Percentiles rank a stretch among this genome's conserved stretches.
phyloP scores from a whole-genome alignment of 345 rosid species.

The Anacardium occidentale region DNA sequence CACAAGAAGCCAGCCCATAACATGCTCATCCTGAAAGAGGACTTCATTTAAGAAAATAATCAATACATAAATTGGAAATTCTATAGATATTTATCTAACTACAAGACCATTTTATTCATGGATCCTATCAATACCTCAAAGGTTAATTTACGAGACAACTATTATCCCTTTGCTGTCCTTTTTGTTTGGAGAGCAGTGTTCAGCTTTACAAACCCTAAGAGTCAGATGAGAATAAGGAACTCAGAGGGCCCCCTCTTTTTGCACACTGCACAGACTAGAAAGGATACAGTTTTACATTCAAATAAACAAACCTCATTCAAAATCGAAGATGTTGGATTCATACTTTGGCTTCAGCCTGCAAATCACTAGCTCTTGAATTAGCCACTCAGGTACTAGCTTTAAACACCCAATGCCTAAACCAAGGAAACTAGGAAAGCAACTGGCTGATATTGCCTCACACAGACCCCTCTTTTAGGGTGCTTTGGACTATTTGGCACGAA shows the following conservation, averaged over 20 bases:
- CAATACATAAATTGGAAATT: neutral
- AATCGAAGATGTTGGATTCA: neutral
- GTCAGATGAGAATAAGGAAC: constrained; percentile 1
- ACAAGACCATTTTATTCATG: neutral
- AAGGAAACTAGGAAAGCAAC: neutral
- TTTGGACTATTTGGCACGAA: neutral
- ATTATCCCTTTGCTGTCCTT: too few species aligned
- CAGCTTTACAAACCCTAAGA: neutral
- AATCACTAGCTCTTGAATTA: neutral
- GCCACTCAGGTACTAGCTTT: neutral
- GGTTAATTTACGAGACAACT: too few species aligned
- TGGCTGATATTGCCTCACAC: neutral
- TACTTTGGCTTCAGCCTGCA: neutral
- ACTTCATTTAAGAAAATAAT: neutral
- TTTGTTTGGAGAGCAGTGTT: neutral
- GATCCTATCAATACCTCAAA: neutral
- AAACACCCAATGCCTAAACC: neutral
- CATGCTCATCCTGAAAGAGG: neutral
- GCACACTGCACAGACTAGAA: too few species aligned
- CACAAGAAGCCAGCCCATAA: neutral
- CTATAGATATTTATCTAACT: neutral
- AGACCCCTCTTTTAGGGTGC: neutral
- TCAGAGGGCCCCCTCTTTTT: neutral
- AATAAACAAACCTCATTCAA: neutral
- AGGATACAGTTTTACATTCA: neutral